phyloP scores from a whole-genome alignment of 1,284 basidiomycete genomes.

The Tetrapyrgos nigripes region DNA sequence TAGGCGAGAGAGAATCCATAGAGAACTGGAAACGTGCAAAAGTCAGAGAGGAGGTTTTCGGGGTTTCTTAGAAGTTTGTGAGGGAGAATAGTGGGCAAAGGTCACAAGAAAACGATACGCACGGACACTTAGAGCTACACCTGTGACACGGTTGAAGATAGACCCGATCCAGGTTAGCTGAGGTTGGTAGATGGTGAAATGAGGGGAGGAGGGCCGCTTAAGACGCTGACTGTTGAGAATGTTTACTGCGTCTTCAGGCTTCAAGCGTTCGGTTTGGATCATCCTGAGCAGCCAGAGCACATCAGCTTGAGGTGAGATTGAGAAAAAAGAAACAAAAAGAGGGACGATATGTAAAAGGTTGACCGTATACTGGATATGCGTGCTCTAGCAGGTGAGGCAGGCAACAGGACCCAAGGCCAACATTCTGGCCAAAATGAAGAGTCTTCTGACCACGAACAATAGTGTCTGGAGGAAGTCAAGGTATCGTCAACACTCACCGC shows the following conservation, averaged over 20 bases:
- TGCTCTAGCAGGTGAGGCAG: too few species aligned
- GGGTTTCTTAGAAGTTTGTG: not conserved
- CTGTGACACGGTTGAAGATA: constrained; percentile 87
- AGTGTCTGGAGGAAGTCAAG: constrained; percentile 4
- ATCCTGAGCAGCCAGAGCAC: constrained; percentile 36
- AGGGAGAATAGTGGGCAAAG: not conserved
- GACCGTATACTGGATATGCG: too few species aligned
- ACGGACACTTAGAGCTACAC: constrained; percentile 81
- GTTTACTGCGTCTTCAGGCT: constrained; percentile 61
- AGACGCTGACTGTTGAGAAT: constrained; percentile 90
- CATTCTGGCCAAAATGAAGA: too few species aligned
- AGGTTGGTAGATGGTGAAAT: constrained; percentile 96
- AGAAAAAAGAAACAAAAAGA: not conserved
- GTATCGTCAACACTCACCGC: constrained; percentile 52
- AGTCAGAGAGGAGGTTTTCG: not conserved
- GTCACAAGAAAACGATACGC: constrained; percentile 39
- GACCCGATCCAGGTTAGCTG: constrained; percentile 91
- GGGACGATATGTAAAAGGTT: not conserved
- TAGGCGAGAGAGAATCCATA: constrained; percentile 92
- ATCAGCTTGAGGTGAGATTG: not conserved
- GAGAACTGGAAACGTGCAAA: constrained; percentile 60
- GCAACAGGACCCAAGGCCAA: too few species aligned
- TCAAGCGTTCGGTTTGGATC: constrained; percentile 69
- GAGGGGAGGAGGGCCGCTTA: constrained; percentile 87
- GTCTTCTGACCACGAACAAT: too few species aligned